These are phyloP conservation scores for Daldinia decipiens DNA, from an alignment of 495 filamentous ascomycete genomes.

Conservation along the genomic window DNA sequence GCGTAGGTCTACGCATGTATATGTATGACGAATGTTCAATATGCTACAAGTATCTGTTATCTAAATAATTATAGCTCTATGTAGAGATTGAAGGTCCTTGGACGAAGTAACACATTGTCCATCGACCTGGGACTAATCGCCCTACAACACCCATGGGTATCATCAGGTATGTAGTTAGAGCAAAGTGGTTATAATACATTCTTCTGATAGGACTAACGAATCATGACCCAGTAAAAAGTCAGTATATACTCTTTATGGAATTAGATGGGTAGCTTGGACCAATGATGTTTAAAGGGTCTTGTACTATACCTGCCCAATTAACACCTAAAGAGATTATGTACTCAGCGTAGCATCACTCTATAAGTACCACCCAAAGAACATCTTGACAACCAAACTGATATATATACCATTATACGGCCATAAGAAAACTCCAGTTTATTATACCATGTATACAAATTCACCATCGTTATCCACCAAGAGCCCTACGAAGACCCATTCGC, in stretches of 20 bases:
- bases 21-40: background rate
- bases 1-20: slow-evolving; percentile 8
- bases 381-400: background rate
- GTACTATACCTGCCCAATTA: background rate
- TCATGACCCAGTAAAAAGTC: background rate
- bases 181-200: background rate
- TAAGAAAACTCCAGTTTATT: background rate
- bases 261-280: background rate
- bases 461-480: background rate
- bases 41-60: too few species aligned
- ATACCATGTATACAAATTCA: background rate
- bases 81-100: too few species aligned
- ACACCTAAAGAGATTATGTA: background rate
- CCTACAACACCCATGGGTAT: too few species aligned
- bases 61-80: too few species aligned
- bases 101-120: too few species aligned
- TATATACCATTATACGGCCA: background rate
- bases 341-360: background rate
- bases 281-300: background rate
- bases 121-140: too few species aligned
- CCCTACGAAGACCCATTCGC: slow-evolving; percentile 22
- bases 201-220: background rate
- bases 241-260: background rate
- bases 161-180: too few species aligned
- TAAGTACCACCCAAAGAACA: background rate